Evolutionary conservation across 345 rosid species (phyloP).

Genomic region (Anacardium occidentale): DNA sequence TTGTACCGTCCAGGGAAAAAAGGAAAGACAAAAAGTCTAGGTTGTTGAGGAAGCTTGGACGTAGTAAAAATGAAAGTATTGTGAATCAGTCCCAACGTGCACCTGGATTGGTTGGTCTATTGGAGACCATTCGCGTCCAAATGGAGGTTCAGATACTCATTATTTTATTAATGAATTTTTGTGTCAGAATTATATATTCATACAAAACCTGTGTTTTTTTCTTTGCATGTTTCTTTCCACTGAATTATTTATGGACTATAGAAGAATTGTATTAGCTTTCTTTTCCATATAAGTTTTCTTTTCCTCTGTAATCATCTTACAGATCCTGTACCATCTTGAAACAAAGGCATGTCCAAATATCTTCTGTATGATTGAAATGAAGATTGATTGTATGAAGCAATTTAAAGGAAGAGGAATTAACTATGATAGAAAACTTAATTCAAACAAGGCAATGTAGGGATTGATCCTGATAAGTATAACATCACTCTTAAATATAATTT

Average conservation of each 20-base stretch:
- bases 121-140: slow-evolving; percentile 89
- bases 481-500: neutral
- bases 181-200: neutral
- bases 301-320: neutral
- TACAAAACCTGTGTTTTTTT: neutral
- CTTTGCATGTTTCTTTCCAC: neutral
- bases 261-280: neutral
- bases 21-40: slow-evolving; percentile 82
- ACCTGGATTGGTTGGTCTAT: slow-evolving; percentile 72
- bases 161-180: neutral
- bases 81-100: slow-evolving; percentile 59
- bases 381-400: neutral
- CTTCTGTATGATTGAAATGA: neutral
- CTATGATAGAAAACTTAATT: neutral
- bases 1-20: slow-evolving; percentile 86
- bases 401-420: neutral
- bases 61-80: slow-evolving; percentile 64
- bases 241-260: slow-evolving; percentile 2
- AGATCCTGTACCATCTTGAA: neutral
- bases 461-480: neutral
- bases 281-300: neutral
- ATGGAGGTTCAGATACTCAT: slow-evolving; percentile 67
- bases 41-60: slow-evolving; percentile 92
- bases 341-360: neutral
- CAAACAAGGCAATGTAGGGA: neutral